These are phyloP conservation scores for Cystobasidium tubakii DNA, from an alignment of 768 basidiomycete genomes.

Conservation along the genomic window DNA sequence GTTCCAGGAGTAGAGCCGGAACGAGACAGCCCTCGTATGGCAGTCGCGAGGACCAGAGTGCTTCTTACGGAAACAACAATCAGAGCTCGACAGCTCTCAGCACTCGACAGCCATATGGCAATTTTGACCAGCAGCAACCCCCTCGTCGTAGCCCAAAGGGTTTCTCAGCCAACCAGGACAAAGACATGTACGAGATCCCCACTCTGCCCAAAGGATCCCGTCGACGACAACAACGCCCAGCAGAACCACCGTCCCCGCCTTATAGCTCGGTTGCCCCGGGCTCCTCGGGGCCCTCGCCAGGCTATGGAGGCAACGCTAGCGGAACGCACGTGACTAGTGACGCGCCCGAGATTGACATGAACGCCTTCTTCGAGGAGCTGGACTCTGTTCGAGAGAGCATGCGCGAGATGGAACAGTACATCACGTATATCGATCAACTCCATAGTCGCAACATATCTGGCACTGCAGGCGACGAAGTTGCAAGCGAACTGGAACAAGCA, in stretches of 20 bases:
- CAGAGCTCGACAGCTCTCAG: neutral
- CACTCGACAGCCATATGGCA: neutral
- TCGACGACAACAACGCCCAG: neutral
- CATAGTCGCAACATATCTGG: constrained; percentile 46
- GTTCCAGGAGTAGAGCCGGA: too few relatives aligned
- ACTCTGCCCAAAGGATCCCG: neutral
- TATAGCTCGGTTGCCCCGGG: neutral
- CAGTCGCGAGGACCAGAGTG: neutral
- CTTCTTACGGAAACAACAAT: neutral
- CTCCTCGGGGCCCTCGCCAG: constrained; percentile 3
- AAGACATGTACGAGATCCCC: neutral
- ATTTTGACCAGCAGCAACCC: neutral
- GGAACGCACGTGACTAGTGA: constrained; percentile 3
- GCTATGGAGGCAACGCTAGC: neutral
- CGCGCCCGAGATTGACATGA: constrained; percentile 26
- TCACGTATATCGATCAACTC: constrained; percentile 46
- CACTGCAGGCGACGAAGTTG: constrained; percentile 36
- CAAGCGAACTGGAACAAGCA: constrained; percentile 41
- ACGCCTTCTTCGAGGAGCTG: constrained; percentile 39
- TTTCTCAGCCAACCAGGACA: neutral
- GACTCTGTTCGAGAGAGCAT: constrained; percentile 42
- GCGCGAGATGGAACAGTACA: constrained; percentile 42
- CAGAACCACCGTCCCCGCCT: neutral
- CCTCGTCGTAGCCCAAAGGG: neutral
- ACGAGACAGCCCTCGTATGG: neutral